phyloP scores from a whole-genome alignment of 2,329 filamentous ascomycete genomes.

The Oidium heveae region DNA sequence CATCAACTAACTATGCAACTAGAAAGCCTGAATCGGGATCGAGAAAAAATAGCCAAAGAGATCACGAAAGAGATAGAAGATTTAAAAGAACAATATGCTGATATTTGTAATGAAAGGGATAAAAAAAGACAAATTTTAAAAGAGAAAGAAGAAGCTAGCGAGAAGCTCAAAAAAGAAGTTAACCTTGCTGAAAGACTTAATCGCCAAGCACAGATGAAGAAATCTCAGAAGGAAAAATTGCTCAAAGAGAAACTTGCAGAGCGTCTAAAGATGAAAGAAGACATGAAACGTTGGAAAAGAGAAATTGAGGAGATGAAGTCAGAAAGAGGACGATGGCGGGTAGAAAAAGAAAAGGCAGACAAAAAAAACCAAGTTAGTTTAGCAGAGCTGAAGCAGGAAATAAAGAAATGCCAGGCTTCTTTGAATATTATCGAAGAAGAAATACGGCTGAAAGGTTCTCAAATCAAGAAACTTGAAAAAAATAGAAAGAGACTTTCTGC shows the following conservation, averaged over 20 bases:
- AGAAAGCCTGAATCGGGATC: conserved; percentile 57
- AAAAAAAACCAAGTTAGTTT: conserved; percentile 26
- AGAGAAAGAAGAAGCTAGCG: conserved; percentile 76
- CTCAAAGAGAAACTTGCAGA: conserved; percentile 45
- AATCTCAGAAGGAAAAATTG: conserved; percentile 48
- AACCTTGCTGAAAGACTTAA: conserved; percentile 60
- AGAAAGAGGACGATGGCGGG: conserved; percentile 27
- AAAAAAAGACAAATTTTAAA: conserved; percentile 52
- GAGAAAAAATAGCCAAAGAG: conserved; percentile 49
- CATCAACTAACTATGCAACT: conserved; percentile 61
- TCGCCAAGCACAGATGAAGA: conserved; percentile 53
- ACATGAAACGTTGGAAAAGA: conserved; percentile 40
- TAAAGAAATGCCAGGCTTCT: conserved; percentile 32
- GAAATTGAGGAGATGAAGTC: conserved; percentile 33
- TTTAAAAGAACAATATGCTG: conserved; percentile 35
- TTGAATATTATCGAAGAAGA: conserved; percentile 38
- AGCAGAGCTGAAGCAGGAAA: conserved; percentile 27
- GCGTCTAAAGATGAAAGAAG: conserved; percentile 42
- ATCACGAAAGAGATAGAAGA: conserved; percentile 50
- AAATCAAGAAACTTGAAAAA: conserved; percentile 50
- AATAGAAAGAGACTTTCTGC: conserved; percentile 37
- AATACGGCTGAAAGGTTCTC: conserved; percentile 41
- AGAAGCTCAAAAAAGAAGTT: conserved; percentile 59
- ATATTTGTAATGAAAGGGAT: conserved; percentile 54
- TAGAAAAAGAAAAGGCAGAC: conserved; percentile 25